phyloP scores from a whole-genome alignment of 2,329 filamentous ascomycete genomes.

The Talaromyces marneffei region DNA sequence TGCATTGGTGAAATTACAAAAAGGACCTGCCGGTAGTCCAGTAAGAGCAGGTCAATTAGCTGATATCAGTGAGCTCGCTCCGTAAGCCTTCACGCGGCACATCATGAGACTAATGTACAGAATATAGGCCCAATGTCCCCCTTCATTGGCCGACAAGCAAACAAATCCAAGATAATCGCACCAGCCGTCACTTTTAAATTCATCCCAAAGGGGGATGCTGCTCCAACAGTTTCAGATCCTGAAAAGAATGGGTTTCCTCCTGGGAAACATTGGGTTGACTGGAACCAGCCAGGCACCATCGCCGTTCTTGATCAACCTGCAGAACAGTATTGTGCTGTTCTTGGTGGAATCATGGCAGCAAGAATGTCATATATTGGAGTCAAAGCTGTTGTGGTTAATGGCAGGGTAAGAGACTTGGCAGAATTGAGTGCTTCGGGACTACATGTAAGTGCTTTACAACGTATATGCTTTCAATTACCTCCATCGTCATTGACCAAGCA shows the following conservation, averaged over 20 bases:
- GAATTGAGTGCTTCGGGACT: constrained; percentile 50
- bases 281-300: constrained; percentile 54
- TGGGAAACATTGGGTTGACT: constrained; percentile 64
- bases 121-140: constrained; percentile 32
- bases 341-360: constrained; percentile 71
- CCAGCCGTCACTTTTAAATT: constrained; percentile 49
- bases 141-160: constrained; percentile 23
- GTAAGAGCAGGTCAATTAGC: constrained; percentile 61
- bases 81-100: neutral
- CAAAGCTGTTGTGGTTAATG: constrained; percentile 60
- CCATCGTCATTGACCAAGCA: neutral
- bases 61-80: constrained; percentile 48
- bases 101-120: neutral
- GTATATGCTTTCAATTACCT: neutral
- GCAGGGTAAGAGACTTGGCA: constrained; percentile 60
- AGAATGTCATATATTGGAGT: constrained; percentile 60
- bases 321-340: constrained; percentile 61
- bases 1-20: constrained; percentile 63
- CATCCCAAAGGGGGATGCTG: constrained; percentile 50
- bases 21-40: constrained; percentile 49
- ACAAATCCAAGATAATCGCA: constrained; percentile 34
- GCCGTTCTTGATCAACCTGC: constrained; percentile 62
- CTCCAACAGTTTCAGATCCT: constrained; percentile 26
- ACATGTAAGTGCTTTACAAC: constrained; percentile 11
- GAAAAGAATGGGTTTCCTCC: constrained; percentile 49